phyloP scores from a whole-genome alignment of 73 alveolate genomes.

The Tetrahymena borealis region DNA sequence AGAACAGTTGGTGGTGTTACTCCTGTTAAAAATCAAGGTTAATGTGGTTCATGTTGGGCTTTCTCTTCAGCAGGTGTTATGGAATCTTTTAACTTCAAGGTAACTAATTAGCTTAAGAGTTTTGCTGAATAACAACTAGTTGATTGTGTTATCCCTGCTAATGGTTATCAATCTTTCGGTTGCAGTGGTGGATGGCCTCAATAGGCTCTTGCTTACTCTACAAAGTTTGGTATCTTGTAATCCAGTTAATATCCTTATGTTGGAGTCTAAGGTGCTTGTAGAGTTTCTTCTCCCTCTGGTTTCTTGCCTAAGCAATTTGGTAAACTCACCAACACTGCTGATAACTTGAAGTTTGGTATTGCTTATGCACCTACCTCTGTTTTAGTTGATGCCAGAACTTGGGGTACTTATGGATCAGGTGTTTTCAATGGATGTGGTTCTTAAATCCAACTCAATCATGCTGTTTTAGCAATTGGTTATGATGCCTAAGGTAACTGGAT shows the following conservation, averaged over 20 bases:
- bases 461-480: no score
- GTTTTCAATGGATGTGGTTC: no score
- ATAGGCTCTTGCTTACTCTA: background rate
- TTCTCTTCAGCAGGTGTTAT: slow-evolving; percentile 76
- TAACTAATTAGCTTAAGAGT: background rate
- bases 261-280: background rate
- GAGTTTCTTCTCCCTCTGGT: background rate
- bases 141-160: background rate
- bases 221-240: background rate
- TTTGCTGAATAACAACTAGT: background rate
- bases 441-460: no score
- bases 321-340: no score
- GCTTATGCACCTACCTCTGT: no score
- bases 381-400: no score
- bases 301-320: background rate
- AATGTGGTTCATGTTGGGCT: slow-evolving; percentile 85
- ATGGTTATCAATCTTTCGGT: background rate
- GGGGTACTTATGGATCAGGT: no score
- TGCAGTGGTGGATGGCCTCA: background rate
- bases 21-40: slow-evolving; percentile 51
- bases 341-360: no score
- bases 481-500: no score
- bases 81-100: slow-evolving; percentile 42
- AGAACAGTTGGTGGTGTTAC: background rate
- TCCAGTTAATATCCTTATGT: background rate